A percentile compares a stretch with the other conserved stretches of the same genome.
Conservation (phyloP, 495 filamentous ascomycete species). For the Aspergillus baeticus region DNA sequence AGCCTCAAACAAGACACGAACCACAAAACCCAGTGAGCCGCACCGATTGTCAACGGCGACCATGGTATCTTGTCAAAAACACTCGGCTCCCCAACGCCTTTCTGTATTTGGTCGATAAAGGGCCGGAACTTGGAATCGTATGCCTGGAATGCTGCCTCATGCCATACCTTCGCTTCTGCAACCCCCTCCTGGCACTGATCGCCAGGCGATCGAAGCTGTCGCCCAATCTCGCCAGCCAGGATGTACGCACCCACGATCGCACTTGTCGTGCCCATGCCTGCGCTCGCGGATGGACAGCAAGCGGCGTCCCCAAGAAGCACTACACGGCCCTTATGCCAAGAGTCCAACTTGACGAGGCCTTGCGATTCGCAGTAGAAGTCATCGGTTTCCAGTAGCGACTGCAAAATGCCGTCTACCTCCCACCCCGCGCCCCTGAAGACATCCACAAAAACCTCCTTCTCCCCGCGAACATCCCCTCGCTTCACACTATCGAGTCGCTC, state of each 20-base stretch:
- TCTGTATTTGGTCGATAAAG: conserved; percentile 6
- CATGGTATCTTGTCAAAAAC: conserved; percentile 15
- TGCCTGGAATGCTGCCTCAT: conserved; percentile 2
- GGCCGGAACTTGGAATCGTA: conserved; percentile 41
- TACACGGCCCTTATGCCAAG: conserved; percentile 45
- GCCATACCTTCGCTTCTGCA: conserved; percentile 5
- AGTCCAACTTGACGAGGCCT: conserved; percentile 39
- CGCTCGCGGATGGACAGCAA: conserved; percentile 40
- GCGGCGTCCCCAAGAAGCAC: conserved; percentile 55
- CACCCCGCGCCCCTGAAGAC: conserved; percentile 45
- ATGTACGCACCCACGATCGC: no score
- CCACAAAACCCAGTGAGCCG: conserved; percentile 4
- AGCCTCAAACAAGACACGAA: conserved; percentile 32
- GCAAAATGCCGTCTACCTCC: conserved; percentile 38
- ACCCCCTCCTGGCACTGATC: no score
- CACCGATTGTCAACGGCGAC: conserved; percentile 25
- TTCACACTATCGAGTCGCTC: conserved; percentile 11
- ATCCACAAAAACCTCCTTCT: conserved; percentile 40
- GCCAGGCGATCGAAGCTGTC: no score
- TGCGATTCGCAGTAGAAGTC: conserved; percentile 48
- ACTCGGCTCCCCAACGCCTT: neutral
- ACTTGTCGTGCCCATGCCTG: no score
- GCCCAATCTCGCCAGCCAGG: no score
- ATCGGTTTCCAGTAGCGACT: conserved; percentile 32
- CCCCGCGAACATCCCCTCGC: conserved; percentile 13